phyloP scores from a whole-genome alignment of 2,329 filamentous ascomycete genomes.

The Phaeomoniella chlamydospora region DNA sequence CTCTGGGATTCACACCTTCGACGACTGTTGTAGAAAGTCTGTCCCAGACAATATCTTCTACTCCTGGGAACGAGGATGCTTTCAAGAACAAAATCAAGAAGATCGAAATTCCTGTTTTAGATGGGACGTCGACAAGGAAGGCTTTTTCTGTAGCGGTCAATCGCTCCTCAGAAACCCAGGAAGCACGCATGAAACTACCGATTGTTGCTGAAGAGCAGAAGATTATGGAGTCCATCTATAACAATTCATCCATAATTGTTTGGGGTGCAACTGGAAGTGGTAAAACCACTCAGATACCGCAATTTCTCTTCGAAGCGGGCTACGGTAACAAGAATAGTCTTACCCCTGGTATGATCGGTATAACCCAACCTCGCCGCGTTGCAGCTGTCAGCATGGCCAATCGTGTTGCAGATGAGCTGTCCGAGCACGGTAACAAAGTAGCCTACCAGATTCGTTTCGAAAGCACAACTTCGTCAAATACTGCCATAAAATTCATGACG shows the following conservation, averaged over 20 bases:
- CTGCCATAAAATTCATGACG: constrained; percentile 96
- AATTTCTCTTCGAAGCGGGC: constrained; percentile 88
- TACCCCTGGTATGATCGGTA: constrained; percentile 81
- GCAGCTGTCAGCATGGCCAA: constrained; percentile 95
- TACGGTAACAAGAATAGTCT: constrained; percentile 67
- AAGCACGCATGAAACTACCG: constrained; percentile 63
- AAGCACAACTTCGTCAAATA: constrained; percentile 62
- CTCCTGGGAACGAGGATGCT: constrained; percentile 19
- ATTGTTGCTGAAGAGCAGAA: constrained; percentile 92
- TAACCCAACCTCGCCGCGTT: constrained; percentile 89
- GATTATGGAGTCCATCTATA: constrained; percentile 95
- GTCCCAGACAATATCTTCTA: no score
- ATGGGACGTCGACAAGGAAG: constrained; percentile 46
- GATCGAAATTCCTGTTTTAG: constrained; percentile 40
- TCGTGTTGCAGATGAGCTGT: constrained; percentile 75
- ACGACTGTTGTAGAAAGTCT: constrained; percentile 23
- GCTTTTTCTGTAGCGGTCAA: constrained; percentile 61
- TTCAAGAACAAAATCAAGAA: constrained; percentile 39
- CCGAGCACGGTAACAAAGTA: constrained; percentile 60
- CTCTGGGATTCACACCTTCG: constrained; percentile 48
- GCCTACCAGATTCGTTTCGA: constrained; percentile 95
- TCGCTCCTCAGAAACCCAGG: constrained; percentile 60
- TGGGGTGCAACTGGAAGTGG: constrained; percentile 93
- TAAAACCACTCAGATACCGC: constrained; percentile 94
- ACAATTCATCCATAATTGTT: constrained; percentile 76